Percentiles rank a stretch among this genome's conserved stretches.
phyloP scores from a whole-genome alignment of 1,139 yeast genomes.

The Blastobotrys malaysiensis region DNA sequence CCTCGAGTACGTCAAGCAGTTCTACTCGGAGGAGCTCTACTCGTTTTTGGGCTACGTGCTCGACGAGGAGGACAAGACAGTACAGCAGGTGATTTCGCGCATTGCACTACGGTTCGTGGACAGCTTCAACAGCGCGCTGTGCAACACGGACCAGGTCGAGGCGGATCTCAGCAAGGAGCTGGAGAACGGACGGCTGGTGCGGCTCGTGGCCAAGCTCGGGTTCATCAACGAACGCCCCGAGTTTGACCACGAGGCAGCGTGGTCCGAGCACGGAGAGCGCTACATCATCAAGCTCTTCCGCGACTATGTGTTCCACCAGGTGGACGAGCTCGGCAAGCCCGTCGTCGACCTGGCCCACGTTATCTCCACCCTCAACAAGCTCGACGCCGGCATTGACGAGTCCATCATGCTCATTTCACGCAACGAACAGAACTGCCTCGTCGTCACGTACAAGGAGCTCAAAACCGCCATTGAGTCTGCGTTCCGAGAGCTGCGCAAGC shows the following conservation, averaged over 20 bases:
- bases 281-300: slow-evolving; percentile 73
- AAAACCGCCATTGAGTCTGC: slow-evolving; percentile 68
- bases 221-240: slow-evolving; percentile 76
- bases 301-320: slow-evolving; percentile 82
- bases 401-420: slow-evolving; percentile 69
- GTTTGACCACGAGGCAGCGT: slow-evolving; percentile 46
- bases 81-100: slow-evolving; percentile 15
- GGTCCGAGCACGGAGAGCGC: slow-evolving; percentile 75
- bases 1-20: slow-evolving; percentile 8
- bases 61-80: slow-evolving; percentile 6
- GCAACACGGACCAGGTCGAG: slow-evolving; percentile 60
- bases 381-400: slow-evolving; percentile 92
- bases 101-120: slow-evolving; percentile 26
- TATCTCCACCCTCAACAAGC: slow-evolving; percentile 69
- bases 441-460: slow-evolving; percentile 39
- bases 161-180: slow-evolving; percentile 63
- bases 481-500: slow-evolving; percentile 48
- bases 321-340: slow-evolving; percentile 71
- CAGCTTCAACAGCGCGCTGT: slow-evolving; percentile 46
- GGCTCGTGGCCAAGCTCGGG: slow-evolving; percentile 76
- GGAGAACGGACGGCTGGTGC: slow-evolving; percentile 82
- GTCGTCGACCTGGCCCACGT: slow-evolving; percentile 80
- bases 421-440: slow-evolving; percentile 48
- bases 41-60: slow-evolving; percentile 15
- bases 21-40: slow-evolving; percentile 17